Base-by-base conservation (phyloP, 2,329 filamentous ascomycete genomes). In the Acrocalymma vagum region DNA sequence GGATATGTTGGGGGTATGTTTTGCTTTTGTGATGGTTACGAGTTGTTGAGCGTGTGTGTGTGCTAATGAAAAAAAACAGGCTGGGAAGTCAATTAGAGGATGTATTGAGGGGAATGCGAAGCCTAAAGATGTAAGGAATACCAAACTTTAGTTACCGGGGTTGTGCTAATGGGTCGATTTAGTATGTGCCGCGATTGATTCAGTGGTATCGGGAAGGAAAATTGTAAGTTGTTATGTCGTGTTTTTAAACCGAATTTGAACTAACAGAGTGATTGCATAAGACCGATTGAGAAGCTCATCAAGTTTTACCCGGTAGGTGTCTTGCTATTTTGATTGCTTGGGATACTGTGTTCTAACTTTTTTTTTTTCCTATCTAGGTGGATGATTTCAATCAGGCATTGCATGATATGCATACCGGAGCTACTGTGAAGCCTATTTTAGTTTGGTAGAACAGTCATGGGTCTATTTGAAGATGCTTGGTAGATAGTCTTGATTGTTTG, bases 101-200 rank as follows among this genome's bases (percentile, higher is more conserved):
- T 76, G 76, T 11, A 70, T 74, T 10, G 73, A 79, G 26, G 76
- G 76, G 0, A 72, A 78, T 29, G 68, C 71, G 5, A 60, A 68
- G 17, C 72, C 75, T 3, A 14, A 6, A 14, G 22, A 9, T 9
- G 13, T 6, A 9, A 5, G 4, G 16, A 9, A 9, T 14, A 10
- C 7, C 8, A 16, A 6, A 26, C 3, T 9, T 9, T 5, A 24
- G 7, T 26, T 11, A 38, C 15, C 18, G 8, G 13, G 7, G 15
- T n/a, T 25, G 27, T 10, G 17, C 21, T 9, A 29, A 39, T 13
- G 10, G 13, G n/a, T 2, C n/a, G 2, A 4, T 18, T 6, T 23
- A 74, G 29, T 76, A 67, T 44, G 62, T 79, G 4, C 76, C 77
- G 0, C 61, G 73, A 54, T 65, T 79, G 74, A 74, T 79, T 11